Base-by-base conservation (phyloP, 1,284 basidiomycete genomes). In the Vanrija sp. region DNA sequence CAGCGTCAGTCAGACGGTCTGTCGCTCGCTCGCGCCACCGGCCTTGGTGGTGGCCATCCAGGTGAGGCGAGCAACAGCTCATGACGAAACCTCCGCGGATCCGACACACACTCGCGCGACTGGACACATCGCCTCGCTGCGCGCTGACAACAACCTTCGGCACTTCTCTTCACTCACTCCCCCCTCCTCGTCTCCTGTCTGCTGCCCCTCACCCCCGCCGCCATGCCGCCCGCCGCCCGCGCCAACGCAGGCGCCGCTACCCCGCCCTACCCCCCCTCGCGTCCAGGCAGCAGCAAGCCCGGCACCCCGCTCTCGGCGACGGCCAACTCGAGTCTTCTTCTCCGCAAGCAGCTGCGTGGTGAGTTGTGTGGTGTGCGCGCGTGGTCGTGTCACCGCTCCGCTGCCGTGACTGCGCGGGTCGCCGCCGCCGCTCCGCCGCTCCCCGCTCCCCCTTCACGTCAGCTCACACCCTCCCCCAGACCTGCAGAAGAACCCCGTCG, bases 401-500 rank as follows among this genome's bases (percentile, higher is more conserved):
- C 28, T 6, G 28, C 6, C 28, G 28, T 10, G 21, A 23, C 21
- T 23, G 28, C 28, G 28, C 28, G 28, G 7, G 28, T 10, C 28
- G 28, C 6, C 28, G 5, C 26, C 5, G 5, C 26, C 26, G 26
- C 5, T 28, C 26, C 5, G 5, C 5, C 26, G 26, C 26, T 5
- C 26, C 26, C 26, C 26, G 28, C 28, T 10, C 28, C 21, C 21
- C 21, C 21, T 5, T 23, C 21, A 23, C 21, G 21, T 23, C 5
- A n/a, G 28, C 28, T 28, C 28, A 28, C 28, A 6, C 28, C 26
- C 5, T 28, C n/a, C 21, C 28, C 28, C 34, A 34, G 34, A 34
- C 34, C 83, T 95, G 63, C 90, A 86, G 34, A 93, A 92, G 78
- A 83, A 82, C 55, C 93, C 93, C 3, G 89, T 94, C 5, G 88